Evolutionary conservation across 1,284 basidiomycete genomes (phyloP).

Genomic region (Sanghuangporus weigelae): DNA sequence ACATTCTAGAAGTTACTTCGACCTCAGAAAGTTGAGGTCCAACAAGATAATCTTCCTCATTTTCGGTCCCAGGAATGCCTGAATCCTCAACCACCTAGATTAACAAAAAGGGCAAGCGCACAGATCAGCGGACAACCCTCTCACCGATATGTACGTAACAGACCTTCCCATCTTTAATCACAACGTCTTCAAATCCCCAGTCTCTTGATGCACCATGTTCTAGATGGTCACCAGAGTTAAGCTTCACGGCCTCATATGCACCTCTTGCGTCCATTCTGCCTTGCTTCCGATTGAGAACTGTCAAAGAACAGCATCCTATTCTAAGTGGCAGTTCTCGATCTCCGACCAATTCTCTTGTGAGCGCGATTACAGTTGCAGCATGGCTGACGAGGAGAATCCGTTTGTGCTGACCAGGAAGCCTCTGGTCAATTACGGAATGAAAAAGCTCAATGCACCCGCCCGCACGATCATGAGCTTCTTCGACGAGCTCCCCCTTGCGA

Average conservation of each 20-base stretch:
- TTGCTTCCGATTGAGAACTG: constrained; percentile 38
- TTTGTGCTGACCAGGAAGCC: constrained; percentile 37
- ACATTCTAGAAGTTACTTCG: constrained; percentile 33
- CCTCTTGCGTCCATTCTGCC: constrained; percentile 29
- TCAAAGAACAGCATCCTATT: constrained; percentile 67
- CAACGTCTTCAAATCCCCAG: constrained; percentile 77
- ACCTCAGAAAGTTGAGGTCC: constrained; percentile 43
- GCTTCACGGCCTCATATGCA: constrained; percentile 39
- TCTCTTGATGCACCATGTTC: constrained; percentile 58
- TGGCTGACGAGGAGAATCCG: constrained; percentile 70
- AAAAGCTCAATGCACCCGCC: constrained; percentile 49
- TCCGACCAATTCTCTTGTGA: constrained; percentile 56
- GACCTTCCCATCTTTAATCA: constrained; percentile 46
- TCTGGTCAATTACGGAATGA: constrained; percentile 43
- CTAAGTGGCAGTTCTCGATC: constrained; percentile 46
- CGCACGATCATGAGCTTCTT: constrained; percentile 57
- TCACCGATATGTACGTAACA: constrained; percentile 11
- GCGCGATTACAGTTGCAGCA: constrained; percentile 73
- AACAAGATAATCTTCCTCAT: constrained; percentile 47
- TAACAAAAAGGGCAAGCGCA: background rate
- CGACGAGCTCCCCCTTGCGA: constrained; percentile 66
- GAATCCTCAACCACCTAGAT: constrained; percentile 55
- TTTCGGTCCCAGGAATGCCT: constrained; percentile 57
- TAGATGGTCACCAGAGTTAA: constrained; percentile 57
- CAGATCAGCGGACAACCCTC: background rate